Conservation (phyloP, 306 rosid species). For the Trichosanthes truncata region DNA sequence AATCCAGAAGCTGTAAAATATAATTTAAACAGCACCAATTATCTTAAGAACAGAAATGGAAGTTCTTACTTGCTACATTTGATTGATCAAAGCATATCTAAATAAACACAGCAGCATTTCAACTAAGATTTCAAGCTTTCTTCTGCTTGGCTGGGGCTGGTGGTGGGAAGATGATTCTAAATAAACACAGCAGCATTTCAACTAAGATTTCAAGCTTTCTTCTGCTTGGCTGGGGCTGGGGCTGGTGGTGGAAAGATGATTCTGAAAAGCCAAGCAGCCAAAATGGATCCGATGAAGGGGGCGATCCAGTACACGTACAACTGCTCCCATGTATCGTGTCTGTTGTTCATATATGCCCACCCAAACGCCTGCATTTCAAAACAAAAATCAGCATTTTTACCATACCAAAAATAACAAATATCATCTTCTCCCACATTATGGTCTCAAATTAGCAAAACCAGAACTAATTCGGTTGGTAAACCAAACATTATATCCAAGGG, state of each 20-base stretch:
- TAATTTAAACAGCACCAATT: neutral
- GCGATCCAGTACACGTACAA: slow-evolving; percentile 78
- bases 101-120: neutral
- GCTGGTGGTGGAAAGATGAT: slow-evolving; percentile 37
- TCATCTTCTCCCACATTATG: neutral
- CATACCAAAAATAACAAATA: neutral
- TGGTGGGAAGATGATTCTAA: slow-evolving; percentile 49
- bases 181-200: too few relatives aligned
- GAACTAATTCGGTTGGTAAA: neutral
- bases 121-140: neutral
- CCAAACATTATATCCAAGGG: neutral
- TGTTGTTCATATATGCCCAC: slow-evolving; percentile 69
- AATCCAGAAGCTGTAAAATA: neutral
- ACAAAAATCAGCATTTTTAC: neutral
- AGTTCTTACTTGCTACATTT: neutral
- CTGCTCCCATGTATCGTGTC: slow-evolving; percentile 84
- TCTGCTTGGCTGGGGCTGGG: neutral
- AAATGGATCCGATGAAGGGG: slow-evolving; percentile 61
- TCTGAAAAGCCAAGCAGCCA: slow-evolving; percentile 72
- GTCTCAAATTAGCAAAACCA: neutral
- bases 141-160: slow-evolving; percentile 1
- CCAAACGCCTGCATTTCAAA: slow-evolving; percentile 60
- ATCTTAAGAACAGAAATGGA: neutral
- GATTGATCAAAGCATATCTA: neutral
- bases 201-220: neutral